Conservation (phyloP, 2,329 filamentous ascomycete species). For the Xylariaceae sp. region DNA sequence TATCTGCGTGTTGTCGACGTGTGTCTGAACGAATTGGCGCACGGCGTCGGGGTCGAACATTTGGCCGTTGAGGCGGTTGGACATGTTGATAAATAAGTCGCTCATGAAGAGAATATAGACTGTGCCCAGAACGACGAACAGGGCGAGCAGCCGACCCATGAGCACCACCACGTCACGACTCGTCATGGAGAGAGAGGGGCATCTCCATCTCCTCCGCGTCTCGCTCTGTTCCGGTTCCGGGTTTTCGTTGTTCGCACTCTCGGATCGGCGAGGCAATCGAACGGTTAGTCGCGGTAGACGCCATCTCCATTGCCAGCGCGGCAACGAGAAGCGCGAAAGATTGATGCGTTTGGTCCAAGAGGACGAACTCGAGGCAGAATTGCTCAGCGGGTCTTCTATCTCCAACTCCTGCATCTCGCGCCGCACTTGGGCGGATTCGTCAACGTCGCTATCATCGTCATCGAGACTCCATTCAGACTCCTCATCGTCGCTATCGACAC, state of each 20-base stretch:
- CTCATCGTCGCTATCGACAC: conserved; percentile 58
- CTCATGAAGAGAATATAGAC: conserved; percentile 83
- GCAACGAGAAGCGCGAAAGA: conserved; percentile 40
- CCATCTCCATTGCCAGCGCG: conserved; percentile 52
- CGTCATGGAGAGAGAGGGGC: conserved; percentile 39
- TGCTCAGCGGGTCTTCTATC: conserved; percentile 60
- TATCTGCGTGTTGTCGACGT: conserved; percentile 65
- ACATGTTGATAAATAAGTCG: conserved; percentile 68
- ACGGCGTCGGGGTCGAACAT: conserved; percentile 82
- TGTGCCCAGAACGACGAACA: conserved; percentile 69
- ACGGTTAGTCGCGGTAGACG: conserved; percentile 47
- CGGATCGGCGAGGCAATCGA: conserved; percentile 40
- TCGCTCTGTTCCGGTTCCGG: conserved; percentile 19
- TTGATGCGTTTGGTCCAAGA: conserved; percentile 52
- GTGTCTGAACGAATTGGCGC: conserved; percentile 65
- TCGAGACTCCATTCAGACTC: conserved; percentile 43
- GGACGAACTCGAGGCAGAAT: conserved; percentile 33
- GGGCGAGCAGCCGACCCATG: conserved; percentile 65
- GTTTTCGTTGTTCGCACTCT: conserved; percentile 18
- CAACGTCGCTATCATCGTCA: conserved; percentile 41
- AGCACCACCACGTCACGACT: conserved; percentile 51
- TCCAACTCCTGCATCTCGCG: conserved; percentile 88
- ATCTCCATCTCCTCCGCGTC: conserved; percentile 27
- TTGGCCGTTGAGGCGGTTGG: conserved; percentile 57
- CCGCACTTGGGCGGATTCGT: conserved; percentile 57